A percentile compares a stretch with the other conserved stretches of the same genome.
Evolutionary conservation across 2,329 filamentous ascomycete genomes (phyloP).

Genomic region (Botrytis byssoidea): DNA sequence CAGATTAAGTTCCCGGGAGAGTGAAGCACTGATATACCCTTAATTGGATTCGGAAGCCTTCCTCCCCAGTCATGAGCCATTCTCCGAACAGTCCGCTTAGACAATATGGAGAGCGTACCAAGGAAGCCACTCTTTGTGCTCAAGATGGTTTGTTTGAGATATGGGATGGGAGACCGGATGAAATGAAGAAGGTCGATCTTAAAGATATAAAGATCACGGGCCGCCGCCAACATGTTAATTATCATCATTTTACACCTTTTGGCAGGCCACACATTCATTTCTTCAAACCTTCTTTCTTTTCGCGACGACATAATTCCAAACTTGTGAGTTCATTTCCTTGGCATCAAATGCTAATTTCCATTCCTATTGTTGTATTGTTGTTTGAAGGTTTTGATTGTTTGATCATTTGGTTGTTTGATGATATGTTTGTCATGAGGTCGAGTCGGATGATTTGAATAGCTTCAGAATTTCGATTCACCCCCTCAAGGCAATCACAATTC

Average conservation of each 20-base stretch:
- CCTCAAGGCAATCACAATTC: background rate
- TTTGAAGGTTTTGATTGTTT: background rate
- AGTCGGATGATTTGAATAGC: slow-evolving; percentile 15
- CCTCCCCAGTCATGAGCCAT: slow-evolving; percentile 2
- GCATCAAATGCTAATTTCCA: background rate
- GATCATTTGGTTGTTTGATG: slow-evolving; percentile 2
- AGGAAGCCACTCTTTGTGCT: slow-evolving; percentile 9
- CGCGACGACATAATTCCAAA: slow-evolving; percentile 5
- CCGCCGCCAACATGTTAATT: background rate
- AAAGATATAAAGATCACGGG: slow-evolving; percentile 7
- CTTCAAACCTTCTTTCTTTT: background rate
- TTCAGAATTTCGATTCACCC: slow-evolving; percentile 15
- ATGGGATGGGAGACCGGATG: slow-evolving; percentile 6
- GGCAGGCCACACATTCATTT: slow-evolving; percentile 17
- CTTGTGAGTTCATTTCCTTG: slow-evolving; percentile 5
- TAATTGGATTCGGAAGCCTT: slow-evolving; percentile 7
- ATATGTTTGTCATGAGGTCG: background rate
- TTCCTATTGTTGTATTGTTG: background rate
- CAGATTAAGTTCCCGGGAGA: background rate
- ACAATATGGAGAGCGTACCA: background rate
- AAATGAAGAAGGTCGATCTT: background rate
- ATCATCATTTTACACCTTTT: slow-evolving; percentile 4
- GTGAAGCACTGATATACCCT: background rate
- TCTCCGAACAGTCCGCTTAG: background rate
- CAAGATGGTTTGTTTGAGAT: slow-evolving; percentile 15